These are phyloP conservation scores for Gamsiella multidivaricata DNA, from an alignment of 192 early-diverging fungal species.

Conservation along the genomic window DNA sequence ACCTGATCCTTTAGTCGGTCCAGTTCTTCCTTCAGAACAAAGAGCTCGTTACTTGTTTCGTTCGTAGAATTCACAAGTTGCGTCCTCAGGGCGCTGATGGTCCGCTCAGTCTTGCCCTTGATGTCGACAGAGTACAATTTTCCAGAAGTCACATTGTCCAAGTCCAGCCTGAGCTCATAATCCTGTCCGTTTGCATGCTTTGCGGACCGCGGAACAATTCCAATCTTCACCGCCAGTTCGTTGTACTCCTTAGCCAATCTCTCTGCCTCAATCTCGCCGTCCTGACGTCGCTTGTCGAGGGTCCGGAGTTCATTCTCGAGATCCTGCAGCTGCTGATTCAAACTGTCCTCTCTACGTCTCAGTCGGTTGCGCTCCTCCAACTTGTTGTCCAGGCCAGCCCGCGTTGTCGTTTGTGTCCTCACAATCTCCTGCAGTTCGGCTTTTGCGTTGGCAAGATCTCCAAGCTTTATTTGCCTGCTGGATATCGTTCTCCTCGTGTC, in stretches of 20 bases:
- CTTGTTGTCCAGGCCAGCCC: constrained; percentile 34
- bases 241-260: constrained; percentile 36
- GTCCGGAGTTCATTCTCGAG: constrained; percentile 19
- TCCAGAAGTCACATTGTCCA: constrained; percentile 20
- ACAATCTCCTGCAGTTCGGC: constrained; percentile 38
- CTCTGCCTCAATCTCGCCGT: constrained; percentile 30
- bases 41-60: constrained; percentile 12
- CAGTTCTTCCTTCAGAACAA: constrained; percentile 19
- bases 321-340: constrained; percentile 22
- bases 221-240: constrained; percentile 32
- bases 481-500: constrained; percentile 8
- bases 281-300: constrained; percentile 24
- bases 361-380: constrained; percentile 35
- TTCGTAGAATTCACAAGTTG: constrained; percentile 29
- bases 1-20: constrained; percentile 32
- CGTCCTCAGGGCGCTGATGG: constrained; percentile 30
- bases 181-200: constrained; percentile 42
- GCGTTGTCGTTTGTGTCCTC: constrained; percentile 32
- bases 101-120: constrained; percentile 20
- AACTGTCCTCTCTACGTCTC: constrained; percentile 27
- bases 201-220: constrained; percentile 29
- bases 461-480: constrained; percentile 7
- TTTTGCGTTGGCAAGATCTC: constrained; percentile 26
- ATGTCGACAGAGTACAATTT: constrained; percentile 24
- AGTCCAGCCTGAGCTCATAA: constrained; percentile 28